A percentile compares a stretch with the other conserved stretches of the same genome.
These are phyloP conservation scores for Abortiporus biennis DNA, from an alignment of 1,284 basidiomycete species.

Conservation along the genomic window DNA sequence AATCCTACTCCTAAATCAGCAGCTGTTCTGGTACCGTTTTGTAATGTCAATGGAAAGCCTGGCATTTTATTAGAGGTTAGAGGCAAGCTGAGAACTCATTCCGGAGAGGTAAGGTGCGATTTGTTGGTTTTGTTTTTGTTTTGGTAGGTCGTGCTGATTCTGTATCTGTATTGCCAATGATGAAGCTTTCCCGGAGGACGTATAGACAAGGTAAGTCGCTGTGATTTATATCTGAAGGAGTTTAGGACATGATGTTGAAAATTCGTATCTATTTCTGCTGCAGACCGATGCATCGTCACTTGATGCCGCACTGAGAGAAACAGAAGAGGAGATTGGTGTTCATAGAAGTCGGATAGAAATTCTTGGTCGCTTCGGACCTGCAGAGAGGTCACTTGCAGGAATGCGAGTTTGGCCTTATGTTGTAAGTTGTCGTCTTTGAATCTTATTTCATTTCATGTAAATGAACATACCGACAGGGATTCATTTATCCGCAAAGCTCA, in stretches of 20 bases:
- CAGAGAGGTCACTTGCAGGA: slow-evolving; percentile 53
- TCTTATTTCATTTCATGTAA: slow-evolving; percentile 1
- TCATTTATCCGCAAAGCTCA: slow-evolving; percentile 29
- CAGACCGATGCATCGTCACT: slow-evolving; percentile 52
- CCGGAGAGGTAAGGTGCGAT: slow-evolving; percentile 85
- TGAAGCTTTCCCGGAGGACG: slow-evolving; percentile 75
- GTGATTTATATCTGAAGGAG: background rate
- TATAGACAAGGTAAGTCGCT: slow-evolving; percentile 48
- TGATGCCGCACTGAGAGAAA: slow-evolving; percentile 63
- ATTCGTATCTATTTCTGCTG: background rate
- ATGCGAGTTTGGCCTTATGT: slow-evolving; percentile 71
- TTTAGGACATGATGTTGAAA: background rate
- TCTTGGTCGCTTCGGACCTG: slow-evolving; percentile 57
- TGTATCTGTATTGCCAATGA: background rate
- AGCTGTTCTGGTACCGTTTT: slow-evolving; percentile 69
- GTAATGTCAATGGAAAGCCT: slow-evolving; percentile 60
- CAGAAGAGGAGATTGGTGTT: slow-evolving; percentile 69
- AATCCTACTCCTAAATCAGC: slow-evolving; percentile 34
- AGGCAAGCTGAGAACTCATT: slow-evolving; percentile 63
- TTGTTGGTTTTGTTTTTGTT: slow-evolving; percentile 21
- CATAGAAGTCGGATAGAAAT: slow-evolving; percentile 50
- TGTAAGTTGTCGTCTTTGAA: slow-evolving; percentile 36
- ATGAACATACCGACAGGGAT: slow-evolving; percentile 43
- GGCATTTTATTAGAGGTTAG: slow-evolving; percentile 70
- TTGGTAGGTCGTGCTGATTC: background rate